These are phyloP conservation scores for Acanthamoeba quina DNA, from an alignment of 208 protist genomes.

Conservation along the genomic window DNA sequence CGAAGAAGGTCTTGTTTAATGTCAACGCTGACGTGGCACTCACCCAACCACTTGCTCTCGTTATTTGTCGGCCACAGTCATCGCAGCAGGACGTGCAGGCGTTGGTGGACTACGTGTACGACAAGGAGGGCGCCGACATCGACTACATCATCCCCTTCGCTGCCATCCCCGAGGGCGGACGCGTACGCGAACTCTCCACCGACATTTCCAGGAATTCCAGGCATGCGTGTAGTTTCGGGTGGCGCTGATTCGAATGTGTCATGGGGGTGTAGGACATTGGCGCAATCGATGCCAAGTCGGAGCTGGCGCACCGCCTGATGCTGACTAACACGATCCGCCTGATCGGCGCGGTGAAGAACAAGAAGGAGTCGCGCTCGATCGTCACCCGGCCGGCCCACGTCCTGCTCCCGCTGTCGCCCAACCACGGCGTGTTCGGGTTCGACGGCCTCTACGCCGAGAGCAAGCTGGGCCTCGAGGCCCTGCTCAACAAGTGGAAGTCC, in stretches of 20 bases:
- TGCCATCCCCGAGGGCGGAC: constrained; percentile 87
- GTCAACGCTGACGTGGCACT: background rate
- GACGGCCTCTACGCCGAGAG: constrained; percentile 91
- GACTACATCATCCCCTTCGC: constrained; percentile 91
- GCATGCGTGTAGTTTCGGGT: background rate
- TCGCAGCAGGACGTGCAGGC: constrained; percentile 84
- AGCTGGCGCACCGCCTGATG: constrained; percentile 91
- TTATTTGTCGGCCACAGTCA: constrained; percentile 51
- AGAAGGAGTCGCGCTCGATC: constrained; percentile 78
- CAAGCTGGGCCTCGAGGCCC: constrained; percentile 89
- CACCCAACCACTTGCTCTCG: background rate
- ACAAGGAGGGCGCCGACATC: constrained; percentile 84
- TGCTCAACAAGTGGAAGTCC: constrained; percentile 88
- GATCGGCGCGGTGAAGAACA: constrained; percentile 86
- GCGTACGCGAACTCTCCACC: background rate
- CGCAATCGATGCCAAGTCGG: constrained; percentile 85
- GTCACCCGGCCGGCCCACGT: constrained; percentile 77
- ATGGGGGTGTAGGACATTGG: constrained; percentile 75
- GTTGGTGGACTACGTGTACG: constrained; percentile 89
- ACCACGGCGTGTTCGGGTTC: constrained; percentile 90
- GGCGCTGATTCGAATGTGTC: background rate
- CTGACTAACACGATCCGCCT: constrained; percentile 89
- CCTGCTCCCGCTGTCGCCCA: constrained; percentile 88
- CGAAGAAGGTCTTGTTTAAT: background rate
- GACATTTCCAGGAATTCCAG: background rate